Evolutionary conservation across 2,329 filamentous ascomycete genomes (phyloP).

Genomic region (Neonectria sp.): DNA sequence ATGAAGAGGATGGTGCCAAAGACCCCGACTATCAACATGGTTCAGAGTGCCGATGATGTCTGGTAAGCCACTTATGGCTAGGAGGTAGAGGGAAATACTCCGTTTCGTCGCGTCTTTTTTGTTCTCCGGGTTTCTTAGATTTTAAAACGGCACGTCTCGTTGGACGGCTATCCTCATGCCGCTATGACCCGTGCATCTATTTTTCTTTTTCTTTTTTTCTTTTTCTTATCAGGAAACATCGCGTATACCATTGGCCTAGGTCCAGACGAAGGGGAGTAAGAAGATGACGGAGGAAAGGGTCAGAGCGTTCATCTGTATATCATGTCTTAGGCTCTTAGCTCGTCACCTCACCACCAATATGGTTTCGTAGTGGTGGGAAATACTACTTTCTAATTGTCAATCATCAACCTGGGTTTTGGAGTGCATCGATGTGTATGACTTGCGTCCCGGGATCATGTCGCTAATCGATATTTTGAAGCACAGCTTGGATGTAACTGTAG

Average conservation of each 20-base stretch:
- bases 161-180: conserved; percentile 41
- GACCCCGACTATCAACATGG: conserved; percentile 75
- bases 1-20: conserved; percentile 76
- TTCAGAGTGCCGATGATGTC: conserved; percentile 73
- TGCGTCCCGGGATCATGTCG: conserved; percentile 15
- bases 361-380: conserved; percentile 18
- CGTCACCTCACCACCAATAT: conserved; percentile 9
- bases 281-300: conserved; percentile 10
- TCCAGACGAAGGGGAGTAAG: conserved; percentile 16
- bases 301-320: conserved; percentile 22
- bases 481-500: conserved; percentile 18
- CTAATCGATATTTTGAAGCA: background rate
- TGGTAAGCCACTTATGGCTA: conserved; percentile 65
- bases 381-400: conserved; percentile 28
- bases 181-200: conserved; percentile 37
- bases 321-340: conserved; percentile 13
- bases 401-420: conserved; percentile 1
- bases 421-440: conserved; percentile 21
- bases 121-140: conserved; percentile 44
- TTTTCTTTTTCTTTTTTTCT: conserved; percentile 16
- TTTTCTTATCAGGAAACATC: conserved; percentile 16
- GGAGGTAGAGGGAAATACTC: conserved; percentile 19
- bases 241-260: conserved; percentile 28
- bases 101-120: conserved; percentile 31
- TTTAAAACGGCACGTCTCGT: conserved; percentile 35